Evolutionary conservation across 2,329 filamentous ascomycete genomes (phyloP).

Genomic region (Phialophora verrucosa): DNA sequence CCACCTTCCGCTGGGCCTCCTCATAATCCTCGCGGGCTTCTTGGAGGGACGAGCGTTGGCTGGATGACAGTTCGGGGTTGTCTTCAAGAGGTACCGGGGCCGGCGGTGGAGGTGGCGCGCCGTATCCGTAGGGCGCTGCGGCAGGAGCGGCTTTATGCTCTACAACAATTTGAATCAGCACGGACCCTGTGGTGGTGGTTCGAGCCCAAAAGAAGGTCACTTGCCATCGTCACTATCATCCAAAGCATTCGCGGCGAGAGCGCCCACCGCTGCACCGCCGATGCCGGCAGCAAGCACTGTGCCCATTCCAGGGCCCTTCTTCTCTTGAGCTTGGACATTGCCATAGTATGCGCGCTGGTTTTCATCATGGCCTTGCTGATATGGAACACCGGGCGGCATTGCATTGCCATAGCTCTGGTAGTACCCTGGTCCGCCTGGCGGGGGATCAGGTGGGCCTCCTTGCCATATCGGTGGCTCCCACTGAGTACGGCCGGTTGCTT

Average conservation of each 20-base stretch:
- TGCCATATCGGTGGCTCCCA: slow-evolving; percentile 51
- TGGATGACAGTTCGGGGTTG: slow-evolving; percentile 34
- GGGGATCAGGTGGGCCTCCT: slow-evolving; percentile 7
- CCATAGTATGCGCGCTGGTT: slow-evolving; percentile 23
- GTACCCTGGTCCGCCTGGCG: slow-evolving; percentile 18
- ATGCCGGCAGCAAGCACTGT: slow-evolving; percentile 31
- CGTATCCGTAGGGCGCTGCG: slow-evolving; percentile 20
- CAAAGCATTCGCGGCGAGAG: slow-evolving; percentile 29
- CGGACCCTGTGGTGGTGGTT: not conserved
- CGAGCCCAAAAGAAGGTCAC: not conserved
- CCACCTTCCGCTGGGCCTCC: slow-evolving; percentile 28
- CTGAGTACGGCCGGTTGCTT: slow-evolving; percentile 55
- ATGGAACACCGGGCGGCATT: slow-evolving; percentile 20
- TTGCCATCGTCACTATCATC: slow-evolving; percentile 23
- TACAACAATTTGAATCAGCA: slow-evolving; percentile 9
- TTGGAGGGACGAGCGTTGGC: slow-evolving; percentile 31
- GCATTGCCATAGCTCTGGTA: slow-evolving; percentile 27
- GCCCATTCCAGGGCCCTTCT: slow-evolving; percentile 23
- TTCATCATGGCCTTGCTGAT: slow-evolving; percentile 18
- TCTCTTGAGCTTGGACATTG: slow-evolving; percentile 8
- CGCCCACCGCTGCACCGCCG: slow-evolving; percentile 35
- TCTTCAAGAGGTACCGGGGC: slow-evolving; percentile 26
- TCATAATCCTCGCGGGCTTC: slow-evolving; percentile 35
- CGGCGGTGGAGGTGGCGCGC: slow-evolving; percentile 16
- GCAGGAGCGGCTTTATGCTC: slow-evolving; percentile 5